Evolutionary conservation across 2,329 filamentous ascomycete species (phyloP).

Genomic region (Zasmidium cellare): DNA sequence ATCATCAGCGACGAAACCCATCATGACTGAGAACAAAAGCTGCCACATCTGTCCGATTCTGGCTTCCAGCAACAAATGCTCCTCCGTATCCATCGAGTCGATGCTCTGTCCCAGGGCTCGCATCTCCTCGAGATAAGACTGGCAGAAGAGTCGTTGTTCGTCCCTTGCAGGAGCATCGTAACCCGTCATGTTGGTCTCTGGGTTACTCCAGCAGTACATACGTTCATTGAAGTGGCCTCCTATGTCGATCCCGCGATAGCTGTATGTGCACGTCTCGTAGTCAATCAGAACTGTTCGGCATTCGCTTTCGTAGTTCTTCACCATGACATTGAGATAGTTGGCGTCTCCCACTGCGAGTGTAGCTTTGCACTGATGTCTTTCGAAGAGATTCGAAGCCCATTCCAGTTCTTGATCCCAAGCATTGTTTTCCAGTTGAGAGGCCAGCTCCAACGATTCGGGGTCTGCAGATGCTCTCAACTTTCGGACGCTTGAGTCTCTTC

Average conservation of each 20-base stretch:
- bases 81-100: slow-evolving; percentile 1
- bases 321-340: slow-evolving; percentile 11
- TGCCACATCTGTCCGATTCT: slow-evolving; percentile 7
- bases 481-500: not conserved
- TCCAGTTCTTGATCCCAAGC: slow-evolving; percentile 5
- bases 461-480: not conserved
- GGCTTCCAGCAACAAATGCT: slow-evolving; percentile 10
- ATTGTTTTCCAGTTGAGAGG: not conserved
- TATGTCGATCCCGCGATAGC: slow-evolving; percentile 14
- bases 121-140: slow-evolving; percentile 5
- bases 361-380: slow-evolving; percentile 4
- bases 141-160: slow-evolving; percentile 7
- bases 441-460: not conserved
- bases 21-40: not conserved
- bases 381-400: slow-evolving; percentile 1
- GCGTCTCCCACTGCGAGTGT: slow-evolving; percentile 5
- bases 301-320: not conserved
- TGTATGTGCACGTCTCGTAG: slow-evolving; percentile 13
- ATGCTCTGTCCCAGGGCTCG: not conserved
- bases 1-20: slow-evolving; percentile 3
- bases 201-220: slow-evolving; percentile 9
- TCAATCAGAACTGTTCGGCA: slow-evolving; percentile 6
- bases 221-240: slow-evolving; percentile 16
- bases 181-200: slow-evolving; percentile 4
- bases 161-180: not conserved